phyloP scores from a whole-genome alignment of 805 yeast species.

The Cyberlindnera euphorbiae region DNA sequence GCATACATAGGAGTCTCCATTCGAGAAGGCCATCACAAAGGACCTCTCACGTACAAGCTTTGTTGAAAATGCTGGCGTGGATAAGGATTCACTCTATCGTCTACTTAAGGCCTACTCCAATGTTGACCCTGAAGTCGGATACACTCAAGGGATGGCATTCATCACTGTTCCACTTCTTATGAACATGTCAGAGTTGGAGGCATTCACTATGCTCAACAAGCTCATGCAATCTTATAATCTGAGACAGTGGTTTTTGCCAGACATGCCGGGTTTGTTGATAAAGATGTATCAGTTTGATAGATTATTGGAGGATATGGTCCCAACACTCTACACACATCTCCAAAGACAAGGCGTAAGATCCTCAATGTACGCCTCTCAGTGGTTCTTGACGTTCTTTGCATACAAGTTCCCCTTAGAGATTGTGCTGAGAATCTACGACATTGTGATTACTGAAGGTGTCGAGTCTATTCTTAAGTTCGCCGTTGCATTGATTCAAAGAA shows the following conservation, averaged over 20 bases:
- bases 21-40: slow-evolving; percentile 71
- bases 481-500: slow-evolving; percentile 69
- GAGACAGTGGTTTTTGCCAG: slow-evolving; percentile 73
- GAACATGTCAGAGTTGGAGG: slow-evolving; percentile 78
- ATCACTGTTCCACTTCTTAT: slow-evolving; percentile 79
- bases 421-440: slow-evolving; percentile 83
- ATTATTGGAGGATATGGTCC: slow-evolving; percentile 69
- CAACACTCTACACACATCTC: slow-evolving; percentile 69
- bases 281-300: slow-evolving; percentile 88
- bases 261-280: slow-evolving; percentile 90
- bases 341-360: slow-evolving; percentile 83
- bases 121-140: slow-evolving; percentile 90
- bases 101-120: slow-evolving; percentile 81
- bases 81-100: slow-evolving; percentile 62
- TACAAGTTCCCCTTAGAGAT: slow-evolving; percentile 90
- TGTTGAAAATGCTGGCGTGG: slow-evolving; percentile 47
- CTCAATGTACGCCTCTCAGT: slow-evolving; percentile 95
- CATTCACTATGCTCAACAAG: slow-evolving; percentile 74
- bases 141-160: slow-evolving; percentile 98
- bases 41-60: slow-evolving; percentile 86
- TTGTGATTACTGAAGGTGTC: slow-evolving; percentile 84
- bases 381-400: slow-evolving; percentile 94
- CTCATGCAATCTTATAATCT: slow-evolving; percentile 84
- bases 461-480: slow-evolving; percentile 86
- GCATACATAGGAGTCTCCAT: slow-evolving; percentile 54